These are phyloP conservation scores for Yamadazyma paraphyllophila DNA, from an alignment of 805 yeast genomes.

Conservation along the genomic window DNA sequence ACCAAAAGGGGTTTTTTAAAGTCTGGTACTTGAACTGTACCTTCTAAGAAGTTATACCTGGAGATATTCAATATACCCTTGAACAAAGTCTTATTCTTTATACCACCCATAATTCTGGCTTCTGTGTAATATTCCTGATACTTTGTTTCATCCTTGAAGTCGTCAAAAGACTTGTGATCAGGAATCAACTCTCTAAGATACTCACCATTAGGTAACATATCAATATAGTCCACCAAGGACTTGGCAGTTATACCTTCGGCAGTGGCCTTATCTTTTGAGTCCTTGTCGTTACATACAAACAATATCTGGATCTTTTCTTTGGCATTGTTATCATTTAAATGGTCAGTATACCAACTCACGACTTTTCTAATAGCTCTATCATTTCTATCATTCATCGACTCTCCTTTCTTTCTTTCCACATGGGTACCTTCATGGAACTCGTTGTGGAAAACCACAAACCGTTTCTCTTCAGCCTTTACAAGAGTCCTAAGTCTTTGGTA, in stretches of 20 bases:
- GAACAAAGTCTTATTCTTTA: slow-evolving; percentile 79
- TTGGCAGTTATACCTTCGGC: slow-evolving; percentile 53
- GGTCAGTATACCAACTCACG: slow-evolving; percentile 68
- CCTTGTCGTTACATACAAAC: slow-evolving; percentile 74
- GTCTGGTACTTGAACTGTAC: slow-evolving; percentile 66
- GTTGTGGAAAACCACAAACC: slow-evolving; percentile 90
- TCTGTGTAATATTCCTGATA: slow-evolving; percentile 78
- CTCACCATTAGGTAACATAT: slow-evolving; percentile 65
- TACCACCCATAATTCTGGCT: slow-evolving; percentile 86
- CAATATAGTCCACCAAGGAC: slow-evolving; percentile 68
- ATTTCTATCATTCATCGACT: slow-evolving; percentile 82
- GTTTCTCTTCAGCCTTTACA: slow-evolving; percentile 70
- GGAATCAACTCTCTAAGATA: slow-evolving; percentile 80
- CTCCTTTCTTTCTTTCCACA: slow-evolving; percentile 59
- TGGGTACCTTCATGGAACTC: slow-evolving; percentile 78
- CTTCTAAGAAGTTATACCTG: slow-evolving; percentile 86
- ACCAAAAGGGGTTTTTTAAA: slow-evolving; percentile 80
- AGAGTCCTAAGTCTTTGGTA: slow-evolving; percentile 80
- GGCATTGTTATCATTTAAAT: slow-evolving; percentile 43
- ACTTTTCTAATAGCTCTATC: slow-evolving; percentile 84
- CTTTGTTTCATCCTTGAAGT: slow-evolving; percentile 45
- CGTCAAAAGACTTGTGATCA: slow-evolving; percentile 14
- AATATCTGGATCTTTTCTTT: slow-evolving; percentile 45
- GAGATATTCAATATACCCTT: slow-evolving; percentile 83
- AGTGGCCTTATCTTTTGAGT: slow-evolving; percentile 57